Conservation (phyloP, 192 early-diverging fungal species). For the Diversispora epigaea region DNA sequence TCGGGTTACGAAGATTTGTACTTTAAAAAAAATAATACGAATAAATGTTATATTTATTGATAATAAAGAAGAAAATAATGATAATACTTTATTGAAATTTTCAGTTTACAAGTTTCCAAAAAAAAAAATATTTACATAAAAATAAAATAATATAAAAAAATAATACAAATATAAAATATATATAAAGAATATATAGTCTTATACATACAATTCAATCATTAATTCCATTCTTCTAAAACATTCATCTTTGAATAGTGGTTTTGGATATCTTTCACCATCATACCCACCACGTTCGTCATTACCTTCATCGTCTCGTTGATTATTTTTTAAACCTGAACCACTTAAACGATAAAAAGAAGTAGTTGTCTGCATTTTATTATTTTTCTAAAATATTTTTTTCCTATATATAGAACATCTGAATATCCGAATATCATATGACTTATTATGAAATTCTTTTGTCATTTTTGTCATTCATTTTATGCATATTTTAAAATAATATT, state of each 20-base stretch:
- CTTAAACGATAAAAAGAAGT: constrained; percentile 10
- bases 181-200: too few relatives aligned
- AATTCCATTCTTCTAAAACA: constrained; percentile 34
- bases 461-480: too few relatives aligned
- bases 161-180: too few relatives aligned
- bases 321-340: background rate
- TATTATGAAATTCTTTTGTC: too few relatives aligned
- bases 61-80: background rate
- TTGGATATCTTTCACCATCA: background rate
- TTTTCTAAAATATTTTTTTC: too few relatives aligned
- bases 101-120: too few relatives aligned
- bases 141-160: too few relatives aligned
- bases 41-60: background rate
- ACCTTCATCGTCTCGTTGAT: constrained; percentile 3
- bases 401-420: too few relatives aligned
- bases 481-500: too few relatives aligned
- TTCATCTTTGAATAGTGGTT: constrained; percentile 27
- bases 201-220: constrained; percentile 33
- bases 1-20: constrained; percentile 69
- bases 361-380: background rate
- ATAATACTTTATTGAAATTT: too few relatives aligned
- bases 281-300: background rate
- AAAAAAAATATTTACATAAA: too few relatives aligned
- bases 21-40: constrained; percentile 38
- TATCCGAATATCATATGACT: too few relatives aligned